phyloP scores from a whole-genome alignment of 148 eudicot species.

The Dianthus caryophyllus region DNA sequence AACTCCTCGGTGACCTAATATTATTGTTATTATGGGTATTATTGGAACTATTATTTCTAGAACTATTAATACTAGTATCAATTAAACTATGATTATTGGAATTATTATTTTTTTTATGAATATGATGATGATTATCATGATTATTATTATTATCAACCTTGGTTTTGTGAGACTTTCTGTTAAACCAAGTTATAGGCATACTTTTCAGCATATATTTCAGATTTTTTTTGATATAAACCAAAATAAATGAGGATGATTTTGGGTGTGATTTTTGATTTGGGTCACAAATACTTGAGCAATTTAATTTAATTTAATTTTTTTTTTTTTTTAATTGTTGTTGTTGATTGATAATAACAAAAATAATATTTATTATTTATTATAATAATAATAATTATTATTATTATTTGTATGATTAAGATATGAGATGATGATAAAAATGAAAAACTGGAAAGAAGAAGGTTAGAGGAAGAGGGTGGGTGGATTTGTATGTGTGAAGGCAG shows the following conservation, averaged over 20 bases:
- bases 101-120: background rate
- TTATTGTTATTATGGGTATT: slow-evolving; percentile 1
- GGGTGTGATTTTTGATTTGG: background rate
- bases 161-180: slow-evolving; percentile 46
- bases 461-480: slow-evolving; percentile 37
- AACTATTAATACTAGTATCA: background rate
- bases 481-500: slow-evolving; percentile 29
- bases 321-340: too few relatives aligned
- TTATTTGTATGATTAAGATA: background rate
- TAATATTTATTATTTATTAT: too few relatives aligned
- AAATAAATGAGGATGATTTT: background rate
- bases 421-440: too few relatives aligned
- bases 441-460: slow-evolving; percentile 15
- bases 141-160: slow-evolving; percentile 35
- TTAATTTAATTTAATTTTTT: too few relatives aligned
- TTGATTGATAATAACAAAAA: too few relatives aligned
- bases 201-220: background rate
- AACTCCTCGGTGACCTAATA: slow-evolving; percentile 34
- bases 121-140: background rate
- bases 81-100: slow-evolving; percentile 6
- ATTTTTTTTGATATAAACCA: too few relatives aligned
- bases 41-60: too few relatives aligned
- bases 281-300: background rate
- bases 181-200: slow-evolving; percentile 84
- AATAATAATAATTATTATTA: background rate